Evolutionary conservation across 2,329 filamentous ascomycete species (phyloP), one percentile per base, ranked within the genome.

Genomic region (Thermomyces lanuginosus): DNA sequence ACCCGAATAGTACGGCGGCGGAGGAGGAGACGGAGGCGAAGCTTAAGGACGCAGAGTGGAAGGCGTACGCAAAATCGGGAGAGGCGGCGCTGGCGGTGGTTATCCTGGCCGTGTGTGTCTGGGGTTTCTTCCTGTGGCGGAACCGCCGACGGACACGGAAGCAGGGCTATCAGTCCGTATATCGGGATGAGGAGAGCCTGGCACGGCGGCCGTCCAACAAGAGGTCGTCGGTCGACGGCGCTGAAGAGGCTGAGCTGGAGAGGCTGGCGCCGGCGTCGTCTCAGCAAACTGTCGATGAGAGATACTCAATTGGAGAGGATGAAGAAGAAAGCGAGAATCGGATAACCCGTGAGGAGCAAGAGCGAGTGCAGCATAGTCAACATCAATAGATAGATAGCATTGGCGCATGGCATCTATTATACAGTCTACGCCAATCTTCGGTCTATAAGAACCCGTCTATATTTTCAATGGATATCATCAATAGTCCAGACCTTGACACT

Each of bases 51-150:
- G 82, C 83, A 10, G 79, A 84, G 43, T 91, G 83, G 79, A 69
- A 75, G 27, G 84, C 84, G 0, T 93, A 93, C 53, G 77, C 76
- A 46, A 76, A 79, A 42, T 89, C 80, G 2, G 83, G 84, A 26
- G 81, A 91, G 53, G 69, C 84, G 5, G 82, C 83, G 2, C 65
- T 93, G 2, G 71, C 84, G 9, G 70, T 93, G 25, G 80, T 92
- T 10, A 61, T 76, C 27, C 69, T 89, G 32, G 74, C 72, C 1
- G 80, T 78, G 1, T 59, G 56, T 4, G 58, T 69, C 8, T 92
- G 81, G 75, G 80, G 75, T n/a, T 78, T 72, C 44, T 68, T 72
- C 39, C 60, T 74, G 36, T 71, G 65, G 61, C 61, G 66, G 26
- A 62, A 60, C 35, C 61, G 70, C 21, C 57, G 61, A 28, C 49